phyloP scores from a whole-genome alignment of 345 rosid species.

The Gossypioides kirkii region DNA sequence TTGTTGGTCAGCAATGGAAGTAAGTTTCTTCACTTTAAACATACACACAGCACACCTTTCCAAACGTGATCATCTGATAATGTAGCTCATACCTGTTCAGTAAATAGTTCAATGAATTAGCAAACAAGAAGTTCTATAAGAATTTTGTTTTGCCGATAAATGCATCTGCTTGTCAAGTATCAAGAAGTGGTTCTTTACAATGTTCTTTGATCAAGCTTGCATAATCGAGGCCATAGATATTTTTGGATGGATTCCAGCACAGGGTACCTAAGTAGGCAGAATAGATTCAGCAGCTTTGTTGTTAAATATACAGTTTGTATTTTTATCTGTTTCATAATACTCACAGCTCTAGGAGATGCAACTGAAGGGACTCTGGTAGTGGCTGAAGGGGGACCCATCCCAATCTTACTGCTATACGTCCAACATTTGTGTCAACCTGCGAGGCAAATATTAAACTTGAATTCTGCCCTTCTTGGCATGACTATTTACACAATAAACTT shows the following conservation, averaged over 20 bases:
- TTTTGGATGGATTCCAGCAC: slow-evolving; percentile 88
- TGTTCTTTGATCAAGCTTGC: slow-evolving; percentile 92
- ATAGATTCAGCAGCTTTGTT: slow-evolving; percentile 12
- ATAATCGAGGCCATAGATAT: slow-evolving; percentile 93
- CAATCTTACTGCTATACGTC: slow-evolving; percentile 90
- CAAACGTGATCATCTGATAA: slow-evolving; percentile 97
- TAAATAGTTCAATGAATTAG: slow-evolving; percentile 24
- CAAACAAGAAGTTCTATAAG: slow-evolving; percentile 8
- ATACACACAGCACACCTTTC: slow-evolving; percentile 56
- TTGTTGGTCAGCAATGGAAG: slow-evolving; percentile 7
- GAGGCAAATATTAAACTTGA: slow-evolving; percentile 16
- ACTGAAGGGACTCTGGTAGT: slow-evolving; percentile 90
- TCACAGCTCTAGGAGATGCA: slow-evolving; percentile 94
- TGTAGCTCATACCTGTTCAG: slow-evolving; percentile 85
- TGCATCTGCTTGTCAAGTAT: slow-evolving; percentile 5
- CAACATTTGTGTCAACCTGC: slow-evolving; percentile 99
- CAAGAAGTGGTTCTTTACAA: slow-evolving; percentile 43
- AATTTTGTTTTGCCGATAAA: slow-evolving; percentile 11
- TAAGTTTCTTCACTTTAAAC: slow-evolving; percentile 2
- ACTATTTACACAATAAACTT: slow-evolving; percentile 27
- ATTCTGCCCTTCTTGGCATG: slow-evolving; percentile 14
- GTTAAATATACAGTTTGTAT: slow-evolving; percentile 7
- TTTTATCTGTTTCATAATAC: slow-evolving; percentile 21
- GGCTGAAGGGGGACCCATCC: slow-evolving; percentile 99
- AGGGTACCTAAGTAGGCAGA: slow-evolving; percentile 61